phyloP scores from a whole-genome alignment of 176 grass and related monocot genomes.

The Lolium multiflorum region DNA sequence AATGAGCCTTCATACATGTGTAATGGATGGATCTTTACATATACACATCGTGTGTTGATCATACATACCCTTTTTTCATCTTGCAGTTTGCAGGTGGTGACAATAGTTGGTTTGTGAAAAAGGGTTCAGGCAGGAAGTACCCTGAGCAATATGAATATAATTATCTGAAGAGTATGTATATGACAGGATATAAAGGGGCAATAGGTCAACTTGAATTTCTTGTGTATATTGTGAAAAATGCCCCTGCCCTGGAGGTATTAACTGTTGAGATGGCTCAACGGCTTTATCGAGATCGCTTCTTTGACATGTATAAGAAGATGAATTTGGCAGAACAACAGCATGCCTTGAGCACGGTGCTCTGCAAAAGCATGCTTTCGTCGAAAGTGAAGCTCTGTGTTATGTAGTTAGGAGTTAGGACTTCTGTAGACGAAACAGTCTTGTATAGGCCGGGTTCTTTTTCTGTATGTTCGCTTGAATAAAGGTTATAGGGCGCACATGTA shows the following conservation, averaged over 20 bases:
- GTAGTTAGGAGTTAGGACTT: not conserved
- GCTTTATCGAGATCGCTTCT: too few species aligned
- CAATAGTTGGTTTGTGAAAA: not conserved
- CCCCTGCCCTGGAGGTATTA: conserved; percentile 4
- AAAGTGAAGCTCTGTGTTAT: not conserved
- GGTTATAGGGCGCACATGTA: too few species aligned
- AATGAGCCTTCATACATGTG: not conserved
- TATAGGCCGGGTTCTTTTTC: too few species aligned
- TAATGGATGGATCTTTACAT: not conserved
- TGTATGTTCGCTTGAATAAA: too few species aligned
- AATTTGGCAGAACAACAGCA: not conserved
- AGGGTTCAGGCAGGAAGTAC: not conserved
- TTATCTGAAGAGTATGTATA: conserved; percentile 5
- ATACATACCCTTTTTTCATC: not conserved
- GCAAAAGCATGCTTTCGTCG: not conserved
- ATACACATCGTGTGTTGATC: not conserved
- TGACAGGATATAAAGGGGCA: not conserved
- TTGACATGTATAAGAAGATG: not conserved
- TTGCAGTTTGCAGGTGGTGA: not conserved
- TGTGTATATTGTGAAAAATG: conserved; percentile 5
- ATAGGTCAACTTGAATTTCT: conserved; percentile 27
- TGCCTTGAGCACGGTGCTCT: not conserved
- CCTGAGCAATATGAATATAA: conserved; percentile 6
- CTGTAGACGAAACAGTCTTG: too few species aligned
- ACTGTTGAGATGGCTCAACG: not conserved